Evolutionary conservation across 2,329 filamentous ascomycete genomes (phyloP).

Genomic region (Alternaria arbusti): DNA sequence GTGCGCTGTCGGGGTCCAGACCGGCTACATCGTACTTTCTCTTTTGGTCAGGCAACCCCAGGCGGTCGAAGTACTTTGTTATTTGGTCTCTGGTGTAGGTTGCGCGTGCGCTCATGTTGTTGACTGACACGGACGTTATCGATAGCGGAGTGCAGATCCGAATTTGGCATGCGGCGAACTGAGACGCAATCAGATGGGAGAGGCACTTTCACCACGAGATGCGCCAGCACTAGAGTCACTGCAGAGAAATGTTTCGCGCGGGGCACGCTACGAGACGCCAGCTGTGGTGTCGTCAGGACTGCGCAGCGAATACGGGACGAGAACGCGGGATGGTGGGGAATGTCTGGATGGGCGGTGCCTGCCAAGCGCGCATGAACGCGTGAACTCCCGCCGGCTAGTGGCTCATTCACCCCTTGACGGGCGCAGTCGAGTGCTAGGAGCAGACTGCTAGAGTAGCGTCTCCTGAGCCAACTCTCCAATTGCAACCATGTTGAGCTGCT

Average conservation of each 20-base stretch:
- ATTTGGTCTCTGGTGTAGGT: constrained; percentile 38
- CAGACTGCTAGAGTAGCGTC: not conserved
- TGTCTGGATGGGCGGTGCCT: constrained; percentile 1
- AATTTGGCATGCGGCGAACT: not conserved
- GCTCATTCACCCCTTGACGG: constrained; percentile 13
- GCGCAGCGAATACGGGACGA: constrained; percentile 4
- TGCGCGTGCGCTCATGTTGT: constrained; percentile 17
- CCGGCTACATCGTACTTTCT: constrained; percentile 33
- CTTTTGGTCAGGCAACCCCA: constrained; percentile 35
- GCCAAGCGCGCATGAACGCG: constrained; percentile 12
- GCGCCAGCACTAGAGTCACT: not conserved
- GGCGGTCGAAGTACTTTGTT: constrained; percentile 44
- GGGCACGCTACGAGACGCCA: not conserved
- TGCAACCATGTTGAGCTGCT: constrained; percentile 30
- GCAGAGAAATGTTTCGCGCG: not conserved
- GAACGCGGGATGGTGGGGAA: constrained; percentile 7
- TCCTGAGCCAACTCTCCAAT: constrained; percentile 1
- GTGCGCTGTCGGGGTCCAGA: constrained; percentile 26
- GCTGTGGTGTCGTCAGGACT: constrained; percentile 1
- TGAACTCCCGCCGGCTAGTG: constrained; percentile 8
- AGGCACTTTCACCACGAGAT: too few species aligned
- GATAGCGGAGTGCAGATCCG: constrained; percentile 10
- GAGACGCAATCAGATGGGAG: not conserved
- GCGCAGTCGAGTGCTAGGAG: not conserved
- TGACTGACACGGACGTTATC: constrained; percentile 1